Percentiles rank a stretch among this genome's conserved stretches.
Conservation (phyloP, 179 eudicot species). For the Carnegiea gigantea region DNA sequence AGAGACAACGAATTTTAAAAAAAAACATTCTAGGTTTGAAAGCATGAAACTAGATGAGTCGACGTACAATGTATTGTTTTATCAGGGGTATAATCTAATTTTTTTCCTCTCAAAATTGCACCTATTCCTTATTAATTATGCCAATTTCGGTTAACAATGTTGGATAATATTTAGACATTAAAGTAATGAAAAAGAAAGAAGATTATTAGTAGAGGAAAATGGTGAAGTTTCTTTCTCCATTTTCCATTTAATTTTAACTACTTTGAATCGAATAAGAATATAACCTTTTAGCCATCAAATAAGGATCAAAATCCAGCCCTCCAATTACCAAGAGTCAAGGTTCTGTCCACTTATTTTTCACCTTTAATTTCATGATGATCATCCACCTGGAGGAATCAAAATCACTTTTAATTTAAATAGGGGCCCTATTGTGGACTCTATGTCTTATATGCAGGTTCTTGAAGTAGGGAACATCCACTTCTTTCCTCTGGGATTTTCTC, state of each 20-base stretch:
- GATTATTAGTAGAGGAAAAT: background rate
- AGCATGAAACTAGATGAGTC: too few relatives aligned
- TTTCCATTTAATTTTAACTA: background rate
- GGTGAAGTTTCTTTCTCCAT: background rate
- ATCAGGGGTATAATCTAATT: too few relatives aligned
- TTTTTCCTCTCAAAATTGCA: too few relatives aligned
- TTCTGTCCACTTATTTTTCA: conserved; percentile 8
- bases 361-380: background rate
- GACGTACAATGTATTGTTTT: too few relatives aligned
- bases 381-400: conserved; percentile 12
- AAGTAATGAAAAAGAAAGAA: background rate
- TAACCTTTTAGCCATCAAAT: background rate
- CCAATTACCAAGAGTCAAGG: conserved; percentile 8
- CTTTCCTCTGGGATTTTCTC: background rate
- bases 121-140: too few relatives aligned
- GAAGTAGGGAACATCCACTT: conserved; percentile 6
- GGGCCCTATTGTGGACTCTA: background rate
- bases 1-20: too few relatives aligned
- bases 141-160: too few relatives aligned
- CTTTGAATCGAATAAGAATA: conserved; percentile 28
- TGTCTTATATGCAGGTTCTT: background rate
- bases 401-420: background rate
- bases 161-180: too few relatives aligned
- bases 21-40: too few relatives aligned
- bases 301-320: background rate